Evolutionary conservation across 2,329 filamentous ascomycete genomes (phyloP).

Genomic region (Dothiorella sarmentorum): DNA sequence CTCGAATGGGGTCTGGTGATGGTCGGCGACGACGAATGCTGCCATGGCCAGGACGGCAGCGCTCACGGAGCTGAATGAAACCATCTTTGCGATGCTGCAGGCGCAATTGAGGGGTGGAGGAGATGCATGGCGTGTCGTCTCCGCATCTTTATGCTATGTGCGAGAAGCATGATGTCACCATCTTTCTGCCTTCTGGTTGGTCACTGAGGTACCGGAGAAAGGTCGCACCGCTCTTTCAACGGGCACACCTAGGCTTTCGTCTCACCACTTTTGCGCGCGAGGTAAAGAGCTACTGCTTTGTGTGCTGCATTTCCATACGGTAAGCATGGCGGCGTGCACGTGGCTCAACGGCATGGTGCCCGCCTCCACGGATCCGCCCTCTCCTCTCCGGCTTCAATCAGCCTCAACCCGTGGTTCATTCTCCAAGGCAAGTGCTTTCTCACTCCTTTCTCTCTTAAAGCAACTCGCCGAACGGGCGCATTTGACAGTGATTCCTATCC

Average conservation of each 20-base stretch:
- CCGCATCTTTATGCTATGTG: slow-evolving; percentile 1
- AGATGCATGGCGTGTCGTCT: background rate
- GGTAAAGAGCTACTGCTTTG: too few species aligned
- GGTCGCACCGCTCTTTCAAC: background rate
- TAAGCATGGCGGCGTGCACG: too few species aligned
- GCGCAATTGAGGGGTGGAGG: background rate
- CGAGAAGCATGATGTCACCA: slow-evolving; percentile 7
- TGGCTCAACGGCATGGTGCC: too few species aligned
- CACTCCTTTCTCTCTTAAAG: too few species aligned
- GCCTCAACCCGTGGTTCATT: too few species aligned
- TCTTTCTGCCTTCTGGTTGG: background rate
- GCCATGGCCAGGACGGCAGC: background rate
- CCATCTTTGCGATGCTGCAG: background rate
- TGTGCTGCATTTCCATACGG: too few species aligned
- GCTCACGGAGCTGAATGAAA: slow-evolving; percentile 2
- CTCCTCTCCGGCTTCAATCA: too few species aligned
- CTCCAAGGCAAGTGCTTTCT: too few species aligned
- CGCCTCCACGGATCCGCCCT: too few species aligned
- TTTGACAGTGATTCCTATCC: too few species aligned
- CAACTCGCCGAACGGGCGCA: too few species aligned
- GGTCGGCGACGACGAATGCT: background rate
- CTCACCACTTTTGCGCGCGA: too few species aligned
- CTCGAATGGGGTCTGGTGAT: slow-evolving; percentile 8
- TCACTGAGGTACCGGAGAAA: background rate
- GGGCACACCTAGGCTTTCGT: background rate